A percentile compares a stretch with the other conserved stretches of the same genome.
Conservation (phyloP, 164 flowering plant species). For the Vitis riparia region DNA sequence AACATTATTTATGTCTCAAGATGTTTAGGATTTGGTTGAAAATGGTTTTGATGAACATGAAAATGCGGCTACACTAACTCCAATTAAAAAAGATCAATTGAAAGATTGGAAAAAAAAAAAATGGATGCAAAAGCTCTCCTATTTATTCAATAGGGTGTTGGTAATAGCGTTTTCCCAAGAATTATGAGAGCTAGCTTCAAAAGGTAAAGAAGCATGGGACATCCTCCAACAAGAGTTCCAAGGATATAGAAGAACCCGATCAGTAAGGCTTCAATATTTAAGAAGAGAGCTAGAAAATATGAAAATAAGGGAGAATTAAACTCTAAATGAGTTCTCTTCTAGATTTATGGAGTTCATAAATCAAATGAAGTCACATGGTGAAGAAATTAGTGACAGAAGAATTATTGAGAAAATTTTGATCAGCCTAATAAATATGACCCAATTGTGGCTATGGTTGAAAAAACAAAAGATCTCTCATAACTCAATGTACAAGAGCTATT, state of each 20-base stretch:
- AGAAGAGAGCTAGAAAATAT: conserved; percentile 1
- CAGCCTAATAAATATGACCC: not conserved
- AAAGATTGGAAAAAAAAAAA: too few relatives aligned
- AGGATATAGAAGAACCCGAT: not conserved
- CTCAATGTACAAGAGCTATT: not conserved
- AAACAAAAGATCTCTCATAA: not conserved
- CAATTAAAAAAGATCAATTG: too few relatives aligned
- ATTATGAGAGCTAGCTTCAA: too few relatives aligned
- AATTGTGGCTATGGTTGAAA: not conserved
- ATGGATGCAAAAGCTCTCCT: too few relatives aligned
- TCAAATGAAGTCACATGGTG: conserved; percentile 7
- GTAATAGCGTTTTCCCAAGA: too few relatives aligned
- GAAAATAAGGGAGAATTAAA: not conserved
- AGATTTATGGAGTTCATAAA: not conserved
- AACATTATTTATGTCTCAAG: too few relatives aligned
- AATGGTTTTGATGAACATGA: too few relatives aligned
- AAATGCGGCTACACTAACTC: too few relatives aligned
- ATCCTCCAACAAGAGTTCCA: not conserved
- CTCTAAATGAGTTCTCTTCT: not conserved
- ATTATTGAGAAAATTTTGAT: not conserved
- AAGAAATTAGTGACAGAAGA: not conserved
- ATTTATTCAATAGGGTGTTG: too few relatives aligned
- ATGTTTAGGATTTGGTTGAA: too few relatives aligned
- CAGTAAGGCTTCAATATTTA: not conserved
- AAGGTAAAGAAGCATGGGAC: not conserved